These are phyloP conservation scores for Diplodia scrobiculata DNA, from an alignment of 2,329 filamentous ascomycete genomes.

Conservation along the genomic window DNA sequence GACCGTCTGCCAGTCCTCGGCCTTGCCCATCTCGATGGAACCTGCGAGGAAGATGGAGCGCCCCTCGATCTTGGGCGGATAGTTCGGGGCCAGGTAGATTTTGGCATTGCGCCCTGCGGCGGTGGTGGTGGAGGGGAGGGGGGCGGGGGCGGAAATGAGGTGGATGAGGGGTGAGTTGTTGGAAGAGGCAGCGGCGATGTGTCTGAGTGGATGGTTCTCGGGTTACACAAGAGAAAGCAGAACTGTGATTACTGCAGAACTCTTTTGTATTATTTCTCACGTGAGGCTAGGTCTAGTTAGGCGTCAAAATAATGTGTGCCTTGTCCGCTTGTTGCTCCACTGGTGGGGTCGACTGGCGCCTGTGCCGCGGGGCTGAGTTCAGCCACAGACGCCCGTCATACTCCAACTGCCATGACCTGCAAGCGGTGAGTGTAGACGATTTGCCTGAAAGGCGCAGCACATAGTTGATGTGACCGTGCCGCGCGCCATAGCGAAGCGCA, in stretches of 20 bases:
- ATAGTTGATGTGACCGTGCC: not conserved
- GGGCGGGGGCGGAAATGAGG: not conserved
- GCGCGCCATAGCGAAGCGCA: not conserved
- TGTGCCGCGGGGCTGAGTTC: not conserved
- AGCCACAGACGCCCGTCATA: not conserved
- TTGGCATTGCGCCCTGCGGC: slow-evolving; percentile 27
- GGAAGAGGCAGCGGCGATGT: not conserved
- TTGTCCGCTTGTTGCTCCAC: not conserved
- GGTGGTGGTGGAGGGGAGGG: slow-evolving; percentile 33
- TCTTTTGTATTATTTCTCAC: not conserved
- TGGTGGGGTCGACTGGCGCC: not conserved
- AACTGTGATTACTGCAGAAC: not conserved
- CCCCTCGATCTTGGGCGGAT: slow-evolving; percentile 28
- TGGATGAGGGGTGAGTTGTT: not conserved
- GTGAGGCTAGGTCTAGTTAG: not conserved
- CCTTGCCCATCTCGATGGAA: slow-evolving; percentile 52
- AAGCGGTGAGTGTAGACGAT: not conserved
- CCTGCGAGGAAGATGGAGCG: slow-evolving; percentile 62
- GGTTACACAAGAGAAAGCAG: not conserved
- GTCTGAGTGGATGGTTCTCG: not conserved
- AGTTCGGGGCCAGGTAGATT: slow-evolving; percentile 29
- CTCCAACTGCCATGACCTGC: not conserved
- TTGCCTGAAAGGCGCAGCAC: not conserved
- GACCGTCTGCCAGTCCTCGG: slow-evolving; percentile 56
- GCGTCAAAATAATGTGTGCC: not conserved